These are phyloP conservation scores for Nyssa sinensis DNA, from an alignment of 148 eudicot species.

Conservation along the genomic window DNA sequence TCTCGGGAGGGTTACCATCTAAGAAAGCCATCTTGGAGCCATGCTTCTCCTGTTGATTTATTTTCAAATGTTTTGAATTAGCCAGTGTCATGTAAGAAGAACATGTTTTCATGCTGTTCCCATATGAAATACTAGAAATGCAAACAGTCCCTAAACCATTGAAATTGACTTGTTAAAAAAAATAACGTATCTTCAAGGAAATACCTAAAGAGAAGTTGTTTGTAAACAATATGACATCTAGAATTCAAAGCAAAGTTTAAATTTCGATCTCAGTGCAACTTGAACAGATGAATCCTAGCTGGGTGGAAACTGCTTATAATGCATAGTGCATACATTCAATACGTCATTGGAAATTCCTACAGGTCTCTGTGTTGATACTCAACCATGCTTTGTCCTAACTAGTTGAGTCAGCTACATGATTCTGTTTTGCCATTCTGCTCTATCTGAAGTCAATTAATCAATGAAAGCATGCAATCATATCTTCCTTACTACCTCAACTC, in stretches of 20 bases:
- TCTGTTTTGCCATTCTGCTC: too few species aligned
- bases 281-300: neutral
- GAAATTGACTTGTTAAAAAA: too few species aligned
- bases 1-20: slow-evolving; percentile 98
- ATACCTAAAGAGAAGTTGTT: neutral
- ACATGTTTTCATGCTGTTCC: too few species aligned
- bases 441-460: too few species aligned
- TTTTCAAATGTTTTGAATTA: neutral
- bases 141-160: too few species aligned
- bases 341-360: neutral
- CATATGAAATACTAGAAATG: too few species aligned
- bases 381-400: too few species aligned
- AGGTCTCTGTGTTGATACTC: too few species aligned
- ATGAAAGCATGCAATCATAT: too few species aligned
- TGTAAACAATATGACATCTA: neutral
- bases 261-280: neutral
- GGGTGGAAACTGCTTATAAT: too few species aligned
- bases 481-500: too few species aligned
- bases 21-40: slow-evolving; percentile 99
- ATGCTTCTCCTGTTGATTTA: slow-evolving; percentile 79
- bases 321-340: neutral
- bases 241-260: neutral
- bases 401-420: too few species aligned
- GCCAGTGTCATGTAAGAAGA: neutral
- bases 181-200: neutral